Evolutionary conservation across 768 basidiomycete species (phyloP).

Genomic region (Amanita fuliginea): DNA sequence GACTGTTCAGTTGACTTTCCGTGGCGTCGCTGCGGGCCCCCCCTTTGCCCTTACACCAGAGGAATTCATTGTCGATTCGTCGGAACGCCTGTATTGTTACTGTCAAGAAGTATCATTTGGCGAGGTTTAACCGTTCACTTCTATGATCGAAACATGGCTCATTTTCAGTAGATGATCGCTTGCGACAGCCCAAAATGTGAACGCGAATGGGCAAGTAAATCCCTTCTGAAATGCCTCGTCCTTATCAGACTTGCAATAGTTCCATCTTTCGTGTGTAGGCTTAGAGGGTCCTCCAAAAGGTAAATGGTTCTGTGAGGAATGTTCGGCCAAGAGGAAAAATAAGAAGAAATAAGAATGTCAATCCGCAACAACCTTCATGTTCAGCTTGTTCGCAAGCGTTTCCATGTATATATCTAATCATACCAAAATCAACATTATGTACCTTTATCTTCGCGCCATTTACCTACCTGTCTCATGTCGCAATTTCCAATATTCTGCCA

Average conservation of each 20-base stretch:
- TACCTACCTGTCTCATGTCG: slow-evolving; percentile 61
- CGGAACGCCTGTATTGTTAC: slow-evolving; percentile 65
- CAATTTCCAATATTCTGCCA: slow-evolving; percentile 76
- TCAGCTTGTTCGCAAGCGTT: slow-evolving; percentile 71
- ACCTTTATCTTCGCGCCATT: not conserved
- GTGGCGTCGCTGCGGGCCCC: not conserved
- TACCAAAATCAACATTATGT: not conserved
- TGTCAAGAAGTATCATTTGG: slow-evolving; percentile 77
- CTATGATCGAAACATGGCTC: slow-evolving; percentile 6
- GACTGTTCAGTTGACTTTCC: slow-evolving; percentile 1
- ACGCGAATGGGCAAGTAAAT: slow-evolving; percentile 68
- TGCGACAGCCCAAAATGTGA: slow-evolving; percentile 68
- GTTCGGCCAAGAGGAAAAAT: slow-evolving; percentile 29
- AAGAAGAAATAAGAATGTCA: slow-evolving; percentile 8
- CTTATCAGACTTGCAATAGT: slow-evolving; percentile 28
- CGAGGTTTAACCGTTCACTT: slow-evolving; percentile 36
- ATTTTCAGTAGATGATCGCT: slow-evolving; percentile 60
- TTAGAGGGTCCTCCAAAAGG: slow-evolving; percentile 47
- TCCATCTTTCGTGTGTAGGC: slow-evolving; percentile 61
- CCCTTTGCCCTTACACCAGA: slow-evolving; percentile 6
- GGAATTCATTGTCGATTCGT: slow-evolving; percentile 21
- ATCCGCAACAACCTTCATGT: slow-evolving; percentile 32
- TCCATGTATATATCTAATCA: slow-evolving; percentile 62
- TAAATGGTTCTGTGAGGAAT: slow-evolving; percentile 68
- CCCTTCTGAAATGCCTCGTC: not conserved